Evolutionary conservation across 306 rosid species (phyloP), one percentile per base, ranked within the genome.

Genomic region (Myrica gale): DNA sequence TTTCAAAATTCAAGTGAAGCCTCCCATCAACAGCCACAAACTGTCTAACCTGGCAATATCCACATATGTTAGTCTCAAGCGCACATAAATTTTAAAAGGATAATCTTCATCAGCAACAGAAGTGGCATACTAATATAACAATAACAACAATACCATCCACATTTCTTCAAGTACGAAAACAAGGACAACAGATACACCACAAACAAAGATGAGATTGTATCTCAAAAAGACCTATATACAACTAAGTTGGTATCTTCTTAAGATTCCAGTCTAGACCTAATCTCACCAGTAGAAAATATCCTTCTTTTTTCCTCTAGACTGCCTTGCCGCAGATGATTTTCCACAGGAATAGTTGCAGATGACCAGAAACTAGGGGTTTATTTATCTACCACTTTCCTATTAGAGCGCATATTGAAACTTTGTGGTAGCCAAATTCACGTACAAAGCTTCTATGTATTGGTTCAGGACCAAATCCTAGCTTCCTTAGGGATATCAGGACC

Each of bases 1-100:
- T 92, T 57, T 83, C 90, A 72, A 90, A 90, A 73, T 81, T 82
- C 86, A 90, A 79, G 85, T 90, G 93, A 69, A 90, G 89, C 85
- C 96, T 92, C 78, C 97, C 96, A 87, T 92, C 96, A 77, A 79
- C 90, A 43, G 97, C 94, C 76, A 85, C 79, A 84, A 84, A 89
- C 78, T 92, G 97, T 83, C 88, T 87, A 66, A 92, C 93, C 96
- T 88, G 88, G 56, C n/a, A 68, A 81, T 62, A 8, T 82, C 23
- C 74, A 58, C 76, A 68, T 15, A 68, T 15, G 56, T 86, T 82
- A 81, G 76, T 72, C 65, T 46, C 52, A 54, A 74, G 47, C 63
- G 9, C 21, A 61, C 69, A 39, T 55, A 23, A 67, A 26, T 26
- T 26, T 26, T 26, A 26, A 26, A 26, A 26, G 32, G 32, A 26